These are phyloP conservation scores for Floccularia luteovirens DNA, from an alignment of 768 basidiomycete genomes.

Conservation along the genomic window DNA sequence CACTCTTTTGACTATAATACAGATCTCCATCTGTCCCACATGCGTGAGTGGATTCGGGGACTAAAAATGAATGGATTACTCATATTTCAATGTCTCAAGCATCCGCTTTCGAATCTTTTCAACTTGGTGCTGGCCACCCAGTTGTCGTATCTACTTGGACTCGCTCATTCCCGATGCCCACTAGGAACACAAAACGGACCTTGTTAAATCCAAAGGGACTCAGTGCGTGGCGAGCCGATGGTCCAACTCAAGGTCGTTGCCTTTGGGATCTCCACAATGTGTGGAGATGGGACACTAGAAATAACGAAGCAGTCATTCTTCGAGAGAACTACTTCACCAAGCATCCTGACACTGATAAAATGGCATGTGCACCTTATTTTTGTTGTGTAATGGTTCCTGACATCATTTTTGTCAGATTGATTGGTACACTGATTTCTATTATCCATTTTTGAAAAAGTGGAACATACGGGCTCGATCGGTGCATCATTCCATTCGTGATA, in stretches of 20 bases:
- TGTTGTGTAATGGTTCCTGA: not conserved
- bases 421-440: constrained; percentile 85
- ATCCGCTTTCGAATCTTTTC: constrained; percentile 82
- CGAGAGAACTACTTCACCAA: constrained; percentile 80
- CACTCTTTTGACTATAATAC: constrained; percentile 92
- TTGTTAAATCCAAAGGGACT: constrained; percentile 53
- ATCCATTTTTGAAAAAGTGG: constrained; percentile 69
- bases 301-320: constrained; percentile 64
- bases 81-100: constrained; percentile 33
- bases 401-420: constrained; percentile 44
- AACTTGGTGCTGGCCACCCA: constrained; percentile 85
- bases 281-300: constrained; percentile 78
- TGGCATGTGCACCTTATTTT: constrained; percentile 30
- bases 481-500: constrained; percentile 39
- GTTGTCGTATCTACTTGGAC: constrained; percentile 74
- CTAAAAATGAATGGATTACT: not conserved
- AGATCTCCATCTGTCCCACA: constrained; percentile 77
- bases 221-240: constrained; percentile 67
- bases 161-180: constrained; percentile 86
- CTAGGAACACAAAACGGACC: constrained; percentile 47
- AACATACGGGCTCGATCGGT: constrained; percentile 45
- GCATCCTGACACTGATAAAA: constrained; percentile 54
- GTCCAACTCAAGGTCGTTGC: constrained; percentile 67
- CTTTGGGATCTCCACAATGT: constrained; percentile 91
- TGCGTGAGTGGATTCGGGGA: constrained; percentile 44